These are phyloP conservation scores for Tuber calosporum DNA, from an alignment of 495 filamentous ascomycete genomes.

Conservation along the genomic window DNA sequence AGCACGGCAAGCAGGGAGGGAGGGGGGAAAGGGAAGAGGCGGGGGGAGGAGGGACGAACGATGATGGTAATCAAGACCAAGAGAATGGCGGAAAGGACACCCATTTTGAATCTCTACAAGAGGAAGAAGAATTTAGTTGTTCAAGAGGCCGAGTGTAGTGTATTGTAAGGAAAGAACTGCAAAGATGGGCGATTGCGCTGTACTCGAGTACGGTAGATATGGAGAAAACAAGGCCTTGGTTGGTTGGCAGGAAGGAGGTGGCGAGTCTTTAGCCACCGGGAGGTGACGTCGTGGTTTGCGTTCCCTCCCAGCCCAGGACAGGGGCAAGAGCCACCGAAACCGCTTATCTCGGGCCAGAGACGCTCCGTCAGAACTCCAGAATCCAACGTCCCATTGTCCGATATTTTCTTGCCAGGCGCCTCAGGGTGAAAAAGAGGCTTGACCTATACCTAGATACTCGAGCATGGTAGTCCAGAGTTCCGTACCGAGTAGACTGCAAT, in stretches of 20 bases:
- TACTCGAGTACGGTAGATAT: neutral
- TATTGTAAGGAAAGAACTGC: neutral
- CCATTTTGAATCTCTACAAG: conserved; percentile 42
- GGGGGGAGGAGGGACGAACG: conserved; percentile 40
- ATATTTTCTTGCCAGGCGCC: neutral
- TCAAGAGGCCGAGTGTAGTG: neutral
- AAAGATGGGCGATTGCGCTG: neutral
- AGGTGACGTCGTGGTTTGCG: neutral
- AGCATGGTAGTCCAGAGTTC: too few species aligned
- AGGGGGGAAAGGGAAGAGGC: neutral
- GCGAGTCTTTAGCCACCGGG: neutral
- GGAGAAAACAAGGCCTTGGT: neutral
- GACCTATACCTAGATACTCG: too few species aligned
- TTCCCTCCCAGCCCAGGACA: neutral
- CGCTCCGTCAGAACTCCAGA: neutral
- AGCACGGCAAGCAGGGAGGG: neutral
- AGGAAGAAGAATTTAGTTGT: neutral
- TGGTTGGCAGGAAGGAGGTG: neutral
- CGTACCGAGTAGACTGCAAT: too few species aligned
- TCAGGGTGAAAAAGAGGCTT: neutral
- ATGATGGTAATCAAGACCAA: conserved; percentile 55
- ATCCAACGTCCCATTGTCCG: neutral
- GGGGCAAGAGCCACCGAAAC: neutral
- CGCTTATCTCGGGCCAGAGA: neutral
- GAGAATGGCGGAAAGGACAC: conserved; percentile 51